Conservation (phyloP, 2,329 filamentous ascomycete species). For the Xenosphaeropsis pyriputrescens region DNA sequence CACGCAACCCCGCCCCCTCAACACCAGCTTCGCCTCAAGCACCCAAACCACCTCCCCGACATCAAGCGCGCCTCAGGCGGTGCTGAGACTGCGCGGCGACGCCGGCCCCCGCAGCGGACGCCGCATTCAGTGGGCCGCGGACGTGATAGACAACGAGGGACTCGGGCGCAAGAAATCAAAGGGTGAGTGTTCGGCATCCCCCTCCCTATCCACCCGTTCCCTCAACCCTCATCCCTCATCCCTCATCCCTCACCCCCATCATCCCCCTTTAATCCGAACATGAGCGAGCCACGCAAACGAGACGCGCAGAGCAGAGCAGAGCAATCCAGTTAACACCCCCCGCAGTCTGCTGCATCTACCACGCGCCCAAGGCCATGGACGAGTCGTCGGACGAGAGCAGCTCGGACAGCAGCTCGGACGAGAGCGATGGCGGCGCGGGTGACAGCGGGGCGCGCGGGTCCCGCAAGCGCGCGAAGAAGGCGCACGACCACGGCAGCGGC, state of each 20-base stretch:
- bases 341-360: conserved; percentile 97
- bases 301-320: too few relatives aligned
- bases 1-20: background rate
- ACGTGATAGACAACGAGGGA: conserved; percentile 90
- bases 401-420: conserved; percentile 33
- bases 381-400: conserved; percentile 60
- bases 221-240: too few relatives aligned
- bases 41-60: background rate
- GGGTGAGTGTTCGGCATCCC: too few relatives aligned
- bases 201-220: too few relatives aligned
- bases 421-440: conserved; percentile 39
- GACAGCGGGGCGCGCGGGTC: background rate
- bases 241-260: too few relatives aligned
- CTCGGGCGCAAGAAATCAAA: conserved; percentile 78
- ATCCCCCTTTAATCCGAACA: too few relatives aligned
- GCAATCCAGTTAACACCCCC: too few relatives aligned
- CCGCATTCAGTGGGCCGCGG: conserved; percentile 81
- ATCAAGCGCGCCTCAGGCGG: conserved; percentile 4
- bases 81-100: conserved; percentile 14
- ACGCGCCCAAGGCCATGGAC: conserved; percentile 65
- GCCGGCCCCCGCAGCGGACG: conserved; percentile 24
- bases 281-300: too few relatives aligned
- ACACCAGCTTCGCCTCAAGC: background rate
- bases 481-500: conserved; percentile 19
- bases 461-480: conserved; percentile 12